Evolutionary conservation across 208 protist genomes (phyloP).

Genomic region (Acanthamoeba polyphaga): DNA sequence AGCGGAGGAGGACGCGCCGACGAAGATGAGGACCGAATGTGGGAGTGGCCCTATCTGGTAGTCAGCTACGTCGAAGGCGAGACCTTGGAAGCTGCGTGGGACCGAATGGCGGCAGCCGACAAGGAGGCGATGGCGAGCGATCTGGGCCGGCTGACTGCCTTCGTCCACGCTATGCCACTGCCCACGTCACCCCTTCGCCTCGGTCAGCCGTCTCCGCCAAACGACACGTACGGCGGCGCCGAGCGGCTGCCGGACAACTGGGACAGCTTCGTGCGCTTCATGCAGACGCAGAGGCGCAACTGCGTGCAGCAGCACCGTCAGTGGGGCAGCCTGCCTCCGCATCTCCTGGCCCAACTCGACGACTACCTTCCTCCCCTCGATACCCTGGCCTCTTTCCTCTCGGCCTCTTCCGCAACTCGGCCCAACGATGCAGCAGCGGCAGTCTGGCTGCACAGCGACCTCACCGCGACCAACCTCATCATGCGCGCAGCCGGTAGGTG

Average conservation of each 20-base stretch:
- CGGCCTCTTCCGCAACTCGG: not conserved
- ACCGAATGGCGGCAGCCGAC: not conserved
- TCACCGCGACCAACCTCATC: conserved; percentile 5
- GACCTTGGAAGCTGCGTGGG: not conserved
- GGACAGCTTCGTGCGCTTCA: not conserved
- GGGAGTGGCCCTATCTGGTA: not conserved
- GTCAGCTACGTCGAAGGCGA: conserved; percentile 5
- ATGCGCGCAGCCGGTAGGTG: not conserved
- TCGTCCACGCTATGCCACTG: not conserved
- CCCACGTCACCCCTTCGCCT: not conserved
- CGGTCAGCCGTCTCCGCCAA: not conserved
- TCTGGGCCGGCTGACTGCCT: not conserved
- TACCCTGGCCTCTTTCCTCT: not conserved
- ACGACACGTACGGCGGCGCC: not conserved
- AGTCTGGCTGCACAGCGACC: conserved; percentile 8
- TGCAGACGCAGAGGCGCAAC: not conserved
- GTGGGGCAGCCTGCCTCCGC: not conserved
- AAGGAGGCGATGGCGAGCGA: not conserved
- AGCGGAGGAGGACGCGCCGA: not conserved
- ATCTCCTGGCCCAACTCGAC: not conserved
- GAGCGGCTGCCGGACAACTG: not conserved
- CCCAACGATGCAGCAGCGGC: not conserved
- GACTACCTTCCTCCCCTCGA: not conserved
- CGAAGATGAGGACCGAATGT: not conserved
- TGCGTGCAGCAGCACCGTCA: not conserved